Evolutionary conservation across 2,329 filamentous ascomycete genomes (phyloP).

Genomic region (Talaromyces sp.): DNA sequence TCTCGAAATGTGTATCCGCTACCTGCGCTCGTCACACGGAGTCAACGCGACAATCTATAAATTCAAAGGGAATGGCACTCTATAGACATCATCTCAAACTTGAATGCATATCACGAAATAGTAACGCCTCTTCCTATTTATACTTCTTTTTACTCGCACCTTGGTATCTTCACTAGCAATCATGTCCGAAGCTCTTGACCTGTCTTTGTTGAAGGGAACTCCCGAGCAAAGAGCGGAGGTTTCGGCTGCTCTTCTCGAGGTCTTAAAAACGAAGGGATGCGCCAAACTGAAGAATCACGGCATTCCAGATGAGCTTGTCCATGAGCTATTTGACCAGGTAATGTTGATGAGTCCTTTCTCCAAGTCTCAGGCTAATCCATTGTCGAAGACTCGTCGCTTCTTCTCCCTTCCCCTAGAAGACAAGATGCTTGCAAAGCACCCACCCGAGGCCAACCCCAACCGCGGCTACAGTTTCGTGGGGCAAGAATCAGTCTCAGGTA

Average conservation of each 20-base stretch:
- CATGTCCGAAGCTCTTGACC: conserved; percentile 17
- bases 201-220: conserved; percentile 20
- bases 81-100: too few species aligned
- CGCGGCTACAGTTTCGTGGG: conserved; percentile 36
- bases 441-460: conserved; percentile 32
- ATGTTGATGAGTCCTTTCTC: too few species aligned
- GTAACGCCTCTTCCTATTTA: too few species aligned
- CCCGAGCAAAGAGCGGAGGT: conserved; percentile 13
- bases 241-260: conserved; percentile 11
- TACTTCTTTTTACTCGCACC: too few species aligned
- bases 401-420: conserved; percentile 28
- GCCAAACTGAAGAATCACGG: conserved; percentile 23
- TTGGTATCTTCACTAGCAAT: too few species aligned
- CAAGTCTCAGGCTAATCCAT: too few species aligned
- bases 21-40: too few species aligned
- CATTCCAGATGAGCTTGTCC: conserved; percentile 14
- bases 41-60: too few species aligned
- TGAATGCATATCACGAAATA: too few species aligned
- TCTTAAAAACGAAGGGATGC: conserved; percentile 19
- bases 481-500: conserved; percentile 31
- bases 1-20: too few species aligned
- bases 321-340: conserved; percentile 19
- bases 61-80: too few species aligned
- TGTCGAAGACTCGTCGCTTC: conserved; percentile 20
- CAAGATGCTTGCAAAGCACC: conserved; percentile 35